phyloP scores from a whole-genome alignment of 176 grass and related monocot species.

The Ensete ventricosum region DNA sequence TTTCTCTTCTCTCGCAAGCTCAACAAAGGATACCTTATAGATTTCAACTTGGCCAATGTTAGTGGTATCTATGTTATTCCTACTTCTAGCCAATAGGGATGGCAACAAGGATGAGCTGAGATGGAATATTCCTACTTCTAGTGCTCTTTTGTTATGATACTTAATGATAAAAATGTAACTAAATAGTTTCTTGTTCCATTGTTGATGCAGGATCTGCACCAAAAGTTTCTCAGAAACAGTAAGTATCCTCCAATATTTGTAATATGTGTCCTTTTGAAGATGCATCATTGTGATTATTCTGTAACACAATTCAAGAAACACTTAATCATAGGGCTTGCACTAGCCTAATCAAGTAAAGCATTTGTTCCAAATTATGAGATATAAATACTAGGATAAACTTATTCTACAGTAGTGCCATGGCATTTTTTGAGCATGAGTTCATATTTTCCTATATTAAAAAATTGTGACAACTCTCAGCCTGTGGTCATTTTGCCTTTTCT shows the following conservation, averaged over 20 bases:
- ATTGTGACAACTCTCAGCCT: not conserved
- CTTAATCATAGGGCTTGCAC: too few relatives aligned
- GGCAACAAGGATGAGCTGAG: too few relatives aligned
- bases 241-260: conserved; percentile 19
- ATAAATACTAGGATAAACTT: not conserved
- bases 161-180: conserved; percentile 20
- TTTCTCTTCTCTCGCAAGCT: conserved; percentile 78
- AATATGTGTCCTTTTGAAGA: not conserved
- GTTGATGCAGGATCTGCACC: conserved; percentile 67
- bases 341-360: too few relatives aligned
- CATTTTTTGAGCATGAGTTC: not conserved
- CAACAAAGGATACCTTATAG: conserved; percentile 75
- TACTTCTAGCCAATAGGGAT: too few relatives aligned
- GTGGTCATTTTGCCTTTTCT: too few relatives aligned
- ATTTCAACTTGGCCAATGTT: conserved; percentile 94
- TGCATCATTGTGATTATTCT: not conserved
- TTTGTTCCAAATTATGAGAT: not conserved
- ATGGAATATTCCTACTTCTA: not conserved
- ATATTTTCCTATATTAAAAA: not conserved
- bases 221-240: conserved; percentile 60
- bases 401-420: not conserved
- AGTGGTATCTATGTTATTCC: conserved; percentile 20
- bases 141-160: conserved; percentile 1
- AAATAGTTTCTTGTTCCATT: conserved; percentile 4
- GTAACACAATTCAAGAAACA: not conserved